These are phyloP conservation scores for Bocquillonia castaneifolia DNA, from an alignment of 441 rosid genomes.

Conservation along the genomic window DNA sequence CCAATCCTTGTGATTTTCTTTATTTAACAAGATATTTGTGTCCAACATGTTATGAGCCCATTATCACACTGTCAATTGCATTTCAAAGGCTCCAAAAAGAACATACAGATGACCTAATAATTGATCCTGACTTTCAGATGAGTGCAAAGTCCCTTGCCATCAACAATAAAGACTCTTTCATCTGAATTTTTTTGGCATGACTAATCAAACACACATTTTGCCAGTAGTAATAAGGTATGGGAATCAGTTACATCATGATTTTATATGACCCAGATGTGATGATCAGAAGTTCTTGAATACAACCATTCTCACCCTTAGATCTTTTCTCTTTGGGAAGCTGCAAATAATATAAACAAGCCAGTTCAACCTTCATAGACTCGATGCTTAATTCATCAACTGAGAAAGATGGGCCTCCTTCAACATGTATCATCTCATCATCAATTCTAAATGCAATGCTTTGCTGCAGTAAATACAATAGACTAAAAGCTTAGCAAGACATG, in stretches of 20 bases:
- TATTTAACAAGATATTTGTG: background rate
- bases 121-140: background rate
- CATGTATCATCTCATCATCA: constrained; percentile 40
- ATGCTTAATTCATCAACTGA: constrained; percentile 35
- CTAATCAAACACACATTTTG: too few relatives aligned
- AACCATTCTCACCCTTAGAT: constrained; percentile 56
- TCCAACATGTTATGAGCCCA: background rate
- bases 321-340: constrained; percentile 70
- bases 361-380: constrained; percentile 66
- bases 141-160: background rate
- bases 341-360: constrained; percentile 79
- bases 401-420: constrained; percentile 38
- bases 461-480: constrained; percentile 43
- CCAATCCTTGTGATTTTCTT: constrained; percentile 6
- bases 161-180: background rate
- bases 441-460: constrained; percentile 48
- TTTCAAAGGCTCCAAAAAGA: background rate
- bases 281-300: constrained; percentile 10
- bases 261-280: background rate
- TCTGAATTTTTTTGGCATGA: background rate
- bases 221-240: too few relatives aligned
- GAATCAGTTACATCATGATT: background rate
- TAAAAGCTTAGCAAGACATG: constrained; percentile 16
- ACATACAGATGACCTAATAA: background rate
- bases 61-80: background rate